Percentiles rank a stretch among this genome's conserved stretches.
Evolutionary conservation across 371 early-diverging fungal species (phyloP).

Genomic region (Sporodiniella umbellata): DNA sequence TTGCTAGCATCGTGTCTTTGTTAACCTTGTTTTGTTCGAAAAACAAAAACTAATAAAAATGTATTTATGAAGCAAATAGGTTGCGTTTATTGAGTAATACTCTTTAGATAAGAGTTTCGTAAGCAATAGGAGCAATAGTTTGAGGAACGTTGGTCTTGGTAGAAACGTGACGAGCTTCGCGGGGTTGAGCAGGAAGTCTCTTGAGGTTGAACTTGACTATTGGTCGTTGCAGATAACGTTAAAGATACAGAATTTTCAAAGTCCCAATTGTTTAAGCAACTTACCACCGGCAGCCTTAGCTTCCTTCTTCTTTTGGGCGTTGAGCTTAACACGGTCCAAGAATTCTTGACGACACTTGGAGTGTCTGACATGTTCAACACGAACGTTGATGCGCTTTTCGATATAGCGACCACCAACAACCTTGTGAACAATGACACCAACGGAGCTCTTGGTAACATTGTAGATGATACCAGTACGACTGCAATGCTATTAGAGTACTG

Average conservation of each 20-base stretch:
- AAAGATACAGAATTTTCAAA: background rate
- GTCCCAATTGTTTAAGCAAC: background rate
- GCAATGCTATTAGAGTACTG: no score
- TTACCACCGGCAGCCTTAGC: constrained; percentile 64
- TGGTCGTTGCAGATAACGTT: background rate
- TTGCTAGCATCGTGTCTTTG: no score
- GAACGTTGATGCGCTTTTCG: constrained; percentile 98
- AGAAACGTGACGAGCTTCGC: constrained; percentile 88
- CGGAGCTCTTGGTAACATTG: constrained; percentile 97
- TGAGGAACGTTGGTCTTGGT: constrained; percentile 88
- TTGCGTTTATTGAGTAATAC: background rate
- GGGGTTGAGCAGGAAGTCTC: constrained; percentile 93
- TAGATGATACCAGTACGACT: constrained; percentile 96
- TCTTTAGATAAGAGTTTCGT: constrained; percentile 84
- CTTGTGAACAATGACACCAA: constrained; percentile 99
- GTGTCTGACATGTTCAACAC: constrained; percentile 98
- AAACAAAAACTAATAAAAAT: background rate
- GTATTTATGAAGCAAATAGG: background rate
- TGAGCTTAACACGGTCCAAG: constrained; percentile 94
- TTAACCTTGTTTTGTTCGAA: no score
- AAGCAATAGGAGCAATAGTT: constrained; percentile 93
- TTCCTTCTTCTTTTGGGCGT: constrained; percentile 81
- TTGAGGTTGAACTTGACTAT: constrained; percentile 55
- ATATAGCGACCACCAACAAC: constrained; percentile 95
- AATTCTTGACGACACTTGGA: constrained; percentile 99